Percentiles rank a stretch among this genome's conserved stretches.
phyloP scores from a whole-genome alignment of 1,284 basidiomycete genomes.

The Malassezia restricta region DNA sequence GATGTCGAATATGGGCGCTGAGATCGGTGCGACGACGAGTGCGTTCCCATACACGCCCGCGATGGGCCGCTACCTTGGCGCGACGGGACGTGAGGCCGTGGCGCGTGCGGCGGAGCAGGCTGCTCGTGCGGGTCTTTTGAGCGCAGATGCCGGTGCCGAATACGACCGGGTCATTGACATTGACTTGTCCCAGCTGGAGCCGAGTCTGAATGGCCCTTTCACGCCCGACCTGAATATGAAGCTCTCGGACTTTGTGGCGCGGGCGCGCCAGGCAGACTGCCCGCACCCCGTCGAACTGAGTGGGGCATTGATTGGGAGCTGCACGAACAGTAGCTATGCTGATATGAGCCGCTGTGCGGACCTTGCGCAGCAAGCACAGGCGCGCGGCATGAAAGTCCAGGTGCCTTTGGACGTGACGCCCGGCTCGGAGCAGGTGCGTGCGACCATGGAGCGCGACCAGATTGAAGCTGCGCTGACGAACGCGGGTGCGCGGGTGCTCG shows the following conservation, averaged over 20 bases:
- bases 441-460: slow-evolving; percentile 89
- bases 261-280: slow-evolving; percentile 68
- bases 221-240: slow-evolving; percentile 94
- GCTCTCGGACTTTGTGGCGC: slow-evolving; percentile 72
- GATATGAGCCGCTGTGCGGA: slow-evolving; percentile 70
- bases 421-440: slow-evolving; percentile 91
- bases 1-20: slow-evolving; percentile 96
- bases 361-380: slow-evolving; percentile 77
- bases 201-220: slow-evolving; percentile 84
- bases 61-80: slow-evolving; percentile 80
- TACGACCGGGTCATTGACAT: slow-evolving; percentile 94
- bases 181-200: slow-evolving; percentile 82
- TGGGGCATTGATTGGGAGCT: slow-evolving; percentile 86
- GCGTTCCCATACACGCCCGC: slow-evolving; percentile 81
- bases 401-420: slow-evolving; percentile 95
- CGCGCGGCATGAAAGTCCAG: slow-evolving; percentile 66
- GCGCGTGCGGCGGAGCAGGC: slow-evolving; percentile 76
- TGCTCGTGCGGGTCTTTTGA: slow-evolving; percentile 63
- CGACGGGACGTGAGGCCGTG: slow-evolving; percentile 78
- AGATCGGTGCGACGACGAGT: slow-evolving; percentile 95
- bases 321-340: slow-evolving; percentile 62
- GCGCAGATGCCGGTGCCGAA: slow-evolving; percentile 75
- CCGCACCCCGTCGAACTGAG: slow-evolving; percentile 68
- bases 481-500: slow-evolving; percentile 81
- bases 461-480: slow-evolving; percentile 67